phyloP scores from a whole-genome alignment of 1,284 basidiomycete genomes.

The Pseudozyma pruni region DNA sequence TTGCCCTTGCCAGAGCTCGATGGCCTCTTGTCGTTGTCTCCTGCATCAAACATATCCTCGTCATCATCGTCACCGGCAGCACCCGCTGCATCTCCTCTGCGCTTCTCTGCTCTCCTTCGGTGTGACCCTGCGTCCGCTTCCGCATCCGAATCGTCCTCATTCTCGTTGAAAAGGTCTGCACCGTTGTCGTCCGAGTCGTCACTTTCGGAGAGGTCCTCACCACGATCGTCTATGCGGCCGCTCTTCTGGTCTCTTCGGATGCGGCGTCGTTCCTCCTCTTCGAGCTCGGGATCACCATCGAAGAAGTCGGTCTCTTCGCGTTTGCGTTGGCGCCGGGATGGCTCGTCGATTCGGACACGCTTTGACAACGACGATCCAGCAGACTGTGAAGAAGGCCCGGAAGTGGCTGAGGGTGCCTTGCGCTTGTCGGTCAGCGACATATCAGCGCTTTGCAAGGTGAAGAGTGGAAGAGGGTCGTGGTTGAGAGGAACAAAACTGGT shows the following conservation, averaged over 20 bases:
- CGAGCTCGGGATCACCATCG: constrained; percentile 60
- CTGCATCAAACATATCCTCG: constrained; percentile 85
- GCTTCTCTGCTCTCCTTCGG: constrained; percentile 68
- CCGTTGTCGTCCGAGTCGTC: constrained; percentile 35
- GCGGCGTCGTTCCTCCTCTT: constrained; percentile 56
- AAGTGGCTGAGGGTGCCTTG: constrained; percentile 8
- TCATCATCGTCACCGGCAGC: constrained; percentile 67
- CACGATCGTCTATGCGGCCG: constrained; percentile 77
- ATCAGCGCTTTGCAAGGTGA: no score
- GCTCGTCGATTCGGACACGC: constrained; percentile 36
- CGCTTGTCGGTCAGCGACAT: constrained; percentile 38
- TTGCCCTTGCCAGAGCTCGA: constrained; percentile 12
- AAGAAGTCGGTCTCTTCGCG: constrained; percentile 35
- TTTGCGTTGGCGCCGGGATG: constrained; percentile 18
- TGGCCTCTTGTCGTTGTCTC: constrained; percentile 27
- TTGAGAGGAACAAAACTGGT: background rate
- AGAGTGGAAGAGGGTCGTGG: background rate
- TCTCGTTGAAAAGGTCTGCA: constrained; percentile 16
- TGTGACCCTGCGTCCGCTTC: constrained; percentile 68
- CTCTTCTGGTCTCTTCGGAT: constrained; percentile 55
- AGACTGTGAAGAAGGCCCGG: constrained; percentile 6
- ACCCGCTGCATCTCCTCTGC: constrained; percentile 69
- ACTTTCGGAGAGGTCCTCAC: constrained; percentile 83
- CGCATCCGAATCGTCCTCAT: constrained; percentile 82
- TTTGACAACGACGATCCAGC: constrained; percentile 21